These are phyloP conservation scores for Rhizophora mangle DNA, from an alignment of 345 rosid species.

Conservation along the genomic window DNA sequence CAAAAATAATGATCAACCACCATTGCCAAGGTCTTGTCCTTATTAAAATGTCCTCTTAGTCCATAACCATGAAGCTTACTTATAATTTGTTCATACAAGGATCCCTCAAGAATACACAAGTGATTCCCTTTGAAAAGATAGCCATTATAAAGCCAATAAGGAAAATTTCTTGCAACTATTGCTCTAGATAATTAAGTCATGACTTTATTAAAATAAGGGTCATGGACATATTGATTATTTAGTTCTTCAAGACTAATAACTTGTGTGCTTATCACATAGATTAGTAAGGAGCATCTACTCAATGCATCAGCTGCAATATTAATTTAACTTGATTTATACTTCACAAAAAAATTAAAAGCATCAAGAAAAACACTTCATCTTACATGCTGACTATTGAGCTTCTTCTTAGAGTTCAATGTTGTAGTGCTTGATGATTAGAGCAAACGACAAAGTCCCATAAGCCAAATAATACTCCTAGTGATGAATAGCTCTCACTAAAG, in stretches of 20 bases:
- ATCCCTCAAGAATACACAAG: constrained; percentile 3
- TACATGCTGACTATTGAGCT: too few relatives aligned
- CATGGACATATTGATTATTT: constrained; percentile 1
- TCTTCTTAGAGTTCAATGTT: too few relatives aligned
- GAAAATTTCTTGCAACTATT: neutral
- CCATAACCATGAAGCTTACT: neutral
- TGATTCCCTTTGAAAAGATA: constrained; percentile 4
- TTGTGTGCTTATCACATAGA: neutral
- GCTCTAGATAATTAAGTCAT: neutral
- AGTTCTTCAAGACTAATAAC: constrained; percentile 3
- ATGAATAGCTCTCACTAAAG: too few relatives aligned
- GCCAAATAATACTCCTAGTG: too few relatives aligned
- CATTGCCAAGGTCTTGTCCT: neutral
- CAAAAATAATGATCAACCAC: neutral
- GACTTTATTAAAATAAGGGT: constrained; percentile 11
- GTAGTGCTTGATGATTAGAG: too few relatives aligned
- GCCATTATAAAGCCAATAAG: neutral
- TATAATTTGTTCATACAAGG: neutral
- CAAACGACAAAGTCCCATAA: too few relatives aligned
- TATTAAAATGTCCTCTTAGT: constrained; percentile 5
- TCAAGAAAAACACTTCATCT: too few relatives aligned
- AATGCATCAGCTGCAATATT: too few relatives aligned
- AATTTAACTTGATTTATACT: too few relatives aligned
- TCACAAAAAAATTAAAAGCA: too few relatives aligned
- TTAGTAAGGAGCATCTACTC: neutral